Percentiles rank a stretch among this genome's conserved stretches.
These are phyloP conservation scores for Verticillium longisporum DNA, from an alignment of 2,329 filamentous ascomycete species.

Conservation along the genomic window DNA sequence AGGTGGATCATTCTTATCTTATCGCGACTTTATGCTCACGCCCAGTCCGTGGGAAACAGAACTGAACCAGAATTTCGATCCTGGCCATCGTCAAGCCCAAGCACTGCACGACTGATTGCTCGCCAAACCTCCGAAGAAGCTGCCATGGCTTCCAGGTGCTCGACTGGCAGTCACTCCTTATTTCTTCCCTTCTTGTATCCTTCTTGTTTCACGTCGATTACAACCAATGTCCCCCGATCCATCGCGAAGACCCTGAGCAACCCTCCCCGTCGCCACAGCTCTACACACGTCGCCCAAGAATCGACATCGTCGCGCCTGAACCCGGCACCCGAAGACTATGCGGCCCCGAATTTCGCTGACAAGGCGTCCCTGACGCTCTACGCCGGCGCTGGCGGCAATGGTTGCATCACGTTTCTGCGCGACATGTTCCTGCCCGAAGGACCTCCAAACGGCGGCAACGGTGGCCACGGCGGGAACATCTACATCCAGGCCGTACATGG, in stretches of 20 bases:
- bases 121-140: neutral
- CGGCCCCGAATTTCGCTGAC: slow-evolving; percentile 77
- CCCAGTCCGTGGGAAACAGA: neutral
- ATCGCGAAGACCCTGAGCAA: slow-evolving; percentile 13
- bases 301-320: slow-evolving; percentile 55
- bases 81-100: neutral
- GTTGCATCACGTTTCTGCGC: slow-evolving; percentile 88
- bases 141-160: slow-evolving; percentile 34
- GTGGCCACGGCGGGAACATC: slow-evolving; percentile 82
- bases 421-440: slow-evolving; percentile 87
- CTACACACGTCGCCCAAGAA: slow-evolving; percentile 10
- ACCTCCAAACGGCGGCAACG: slow-evolving; percentile 90
- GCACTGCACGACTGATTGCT: neutral
- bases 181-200: slow-evolving; percentile 46
- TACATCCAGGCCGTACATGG: slow-evolving; percentile 91
- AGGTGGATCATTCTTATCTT: neutral
- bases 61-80: neutral
- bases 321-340: slow-evolving; percentile 78
- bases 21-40: neutral
- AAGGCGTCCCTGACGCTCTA: slow-evolving; percentile 71
- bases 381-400: slow-evolving; percentile 78
- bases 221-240: slow-evolving; percentile 16
- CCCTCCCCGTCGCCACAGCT: slow-evolving; percentile 9
- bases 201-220: slow-evolving; percentile 27
- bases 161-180: slow-evolving; percentile 22